A percentile compares a stretch with the other conserved stretches of the same genome.
phyloP scores from a whole-genome alignment of 2,329 filamentous ascomycete genomes.

The Xylariaceae sp. region DNA sequence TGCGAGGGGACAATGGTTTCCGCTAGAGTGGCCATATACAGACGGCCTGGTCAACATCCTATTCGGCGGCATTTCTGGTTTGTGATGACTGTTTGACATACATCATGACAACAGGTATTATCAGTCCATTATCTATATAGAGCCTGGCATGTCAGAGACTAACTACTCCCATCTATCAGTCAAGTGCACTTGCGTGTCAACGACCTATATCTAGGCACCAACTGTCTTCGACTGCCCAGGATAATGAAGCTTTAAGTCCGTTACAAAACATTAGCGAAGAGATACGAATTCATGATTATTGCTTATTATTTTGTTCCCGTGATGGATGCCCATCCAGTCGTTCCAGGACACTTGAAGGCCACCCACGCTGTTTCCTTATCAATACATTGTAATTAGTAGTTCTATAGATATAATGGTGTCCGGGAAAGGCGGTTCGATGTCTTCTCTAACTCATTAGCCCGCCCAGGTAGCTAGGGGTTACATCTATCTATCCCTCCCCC shows the following conservation, averaged over 20 bases:
- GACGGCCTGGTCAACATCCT: background rate
- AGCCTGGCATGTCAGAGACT: background rate
- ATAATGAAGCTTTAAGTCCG: background rate
- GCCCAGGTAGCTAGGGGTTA: too few relatives aligned
- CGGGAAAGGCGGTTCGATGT: too few relatives aligned
- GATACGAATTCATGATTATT: background rate
- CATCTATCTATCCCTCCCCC: too few relatives aligned
- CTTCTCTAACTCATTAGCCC: too few relatives aligned
- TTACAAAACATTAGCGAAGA: background rate
- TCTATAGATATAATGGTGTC: too few relatives aligned
- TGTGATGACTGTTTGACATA: background rate
- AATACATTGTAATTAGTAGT: too few relatives aligned
- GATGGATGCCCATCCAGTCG: too few relatives aligned
- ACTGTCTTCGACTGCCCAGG: background rate
- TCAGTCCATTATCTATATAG: background rate
- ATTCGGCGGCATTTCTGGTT: background rate
- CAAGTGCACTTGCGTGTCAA: background rate
- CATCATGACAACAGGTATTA: background rate
- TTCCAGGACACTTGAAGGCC: too few relatives aligned
- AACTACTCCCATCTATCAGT: background rate
- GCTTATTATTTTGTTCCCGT: background rate
- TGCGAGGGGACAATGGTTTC: background rate
- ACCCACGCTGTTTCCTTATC: too few relatives aligned
- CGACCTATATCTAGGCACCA: background rate
- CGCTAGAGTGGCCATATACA: background rate